A percentile compares a stretch with the other conserved stretches of the same genome.
Evolutionary conservation across 768 basidiomycete genomes (phyloP).

Genomic region (Lactifluus volemus): DNA sequence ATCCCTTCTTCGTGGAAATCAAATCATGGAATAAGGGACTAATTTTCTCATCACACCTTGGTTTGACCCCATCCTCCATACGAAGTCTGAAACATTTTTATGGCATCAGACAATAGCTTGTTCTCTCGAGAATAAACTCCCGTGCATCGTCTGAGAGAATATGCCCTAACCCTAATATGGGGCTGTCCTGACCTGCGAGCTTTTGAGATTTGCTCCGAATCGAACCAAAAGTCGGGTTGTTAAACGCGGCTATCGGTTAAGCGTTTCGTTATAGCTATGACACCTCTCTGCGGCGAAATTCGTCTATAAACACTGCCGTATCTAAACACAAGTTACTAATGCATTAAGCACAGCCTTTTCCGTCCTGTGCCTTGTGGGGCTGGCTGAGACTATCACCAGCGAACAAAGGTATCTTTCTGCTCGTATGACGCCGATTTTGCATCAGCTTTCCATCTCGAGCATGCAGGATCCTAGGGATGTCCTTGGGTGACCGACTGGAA

Average conservation of each 20-base stretch:
- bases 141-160: neutral
- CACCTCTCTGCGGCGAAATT: neutral
- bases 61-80: constrained; percentile 2
- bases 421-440: too few species aligned
- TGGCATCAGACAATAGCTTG: constrained; percentile 12
- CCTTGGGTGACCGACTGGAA: too few species aligned
- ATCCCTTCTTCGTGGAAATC: constrained; percentile 2
- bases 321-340: constrained; percentile 11
- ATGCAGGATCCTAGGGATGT: too few species aligned
- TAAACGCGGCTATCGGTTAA: constrained; percentile 15
- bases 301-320: neutral
- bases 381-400: too few species aligned
- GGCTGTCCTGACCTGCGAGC: neutral
- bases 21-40: neutral
- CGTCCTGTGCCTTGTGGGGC: too few species aligned
- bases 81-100: constrained; percentile 8
- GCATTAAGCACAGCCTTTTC: too few species aligned
- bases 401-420: too few species aligned
- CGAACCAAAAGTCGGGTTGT: neutral
- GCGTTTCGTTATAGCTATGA: constrained; percentile 18
- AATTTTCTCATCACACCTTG: neutral
- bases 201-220: neutral
- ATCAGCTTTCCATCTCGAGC: too few species aligned
- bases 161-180: constrained; percentile 6
- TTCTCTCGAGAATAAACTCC: constrained; percentile 13